phyloP scores from a whole-genome alignment of 2,329 filamentous ascomycete species.

The Beauveria pseudobassiana region DNA sequence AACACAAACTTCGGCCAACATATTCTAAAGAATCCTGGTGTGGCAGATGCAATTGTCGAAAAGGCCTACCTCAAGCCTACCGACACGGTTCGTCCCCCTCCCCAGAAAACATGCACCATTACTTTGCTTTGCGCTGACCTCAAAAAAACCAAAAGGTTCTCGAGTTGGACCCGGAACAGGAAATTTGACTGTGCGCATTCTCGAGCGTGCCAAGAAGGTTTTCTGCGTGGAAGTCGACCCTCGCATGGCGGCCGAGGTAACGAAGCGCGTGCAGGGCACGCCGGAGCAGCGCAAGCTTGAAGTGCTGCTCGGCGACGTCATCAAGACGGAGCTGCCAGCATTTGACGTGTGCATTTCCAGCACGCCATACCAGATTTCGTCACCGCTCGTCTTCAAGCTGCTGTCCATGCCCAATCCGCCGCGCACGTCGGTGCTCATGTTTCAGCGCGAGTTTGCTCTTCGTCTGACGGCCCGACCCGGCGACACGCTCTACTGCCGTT shows the following conservation, averaged over 20 bases:
- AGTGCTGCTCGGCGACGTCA: constrained; percentile 76
- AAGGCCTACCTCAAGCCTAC: constrained; percentile 89
- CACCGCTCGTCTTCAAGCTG: constrained; percentile 84
- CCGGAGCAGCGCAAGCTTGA: constrained; percentile 79
- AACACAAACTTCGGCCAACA: constrained; percentile 83
- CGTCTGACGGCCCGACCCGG: constrained; percentile 81
- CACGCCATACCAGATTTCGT: constrained; percentile 73
- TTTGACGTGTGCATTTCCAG: constrained; percentile 78
- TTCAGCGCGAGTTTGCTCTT: constrained; percentile 90
- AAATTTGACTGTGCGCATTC: constrained; percentile 80
- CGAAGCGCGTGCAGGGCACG: constrained; percentile 86
- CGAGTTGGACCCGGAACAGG: constrained; percentile 88
- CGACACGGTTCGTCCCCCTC: constrained; percentile 53
- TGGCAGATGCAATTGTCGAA: constrained; percentile 60
- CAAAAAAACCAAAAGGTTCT: constrained; percentile 27
- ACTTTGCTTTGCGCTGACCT: too few relatives aligned
- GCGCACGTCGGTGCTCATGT: constrained; percentile 84
- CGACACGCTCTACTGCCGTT: constrained; percentile 82
- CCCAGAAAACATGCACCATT: too few relatives aligned
- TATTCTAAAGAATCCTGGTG: constrained; percentile 86
- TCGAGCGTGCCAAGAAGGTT: constrained; percentile 75
- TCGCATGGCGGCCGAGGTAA: constrained; percentile 91
- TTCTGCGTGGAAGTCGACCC: constrained; percentile 91
- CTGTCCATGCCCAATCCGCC: constrained; percentile 76
- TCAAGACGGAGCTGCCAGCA: constrained; percentile 70